Conservation (phyloP, 176 grass and related monocot species). For the Chrysopogon serrulatus region DNA sequence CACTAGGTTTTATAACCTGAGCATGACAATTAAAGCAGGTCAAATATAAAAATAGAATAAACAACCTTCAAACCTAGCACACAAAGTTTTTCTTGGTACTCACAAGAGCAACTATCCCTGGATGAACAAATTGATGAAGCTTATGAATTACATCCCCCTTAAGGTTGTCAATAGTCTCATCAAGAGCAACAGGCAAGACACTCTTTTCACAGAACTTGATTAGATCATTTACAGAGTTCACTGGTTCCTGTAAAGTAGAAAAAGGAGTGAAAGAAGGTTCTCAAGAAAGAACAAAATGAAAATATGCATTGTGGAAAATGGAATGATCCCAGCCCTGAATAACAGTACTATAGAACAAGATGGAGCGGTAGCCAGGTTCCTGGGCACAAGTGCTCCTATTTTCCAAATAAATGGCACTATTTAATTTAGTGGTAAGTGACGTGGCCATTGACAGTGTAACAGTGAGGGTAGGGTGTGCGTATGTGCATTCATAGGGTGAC, state of each 20-base stretch:
- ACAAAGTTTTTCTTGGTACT: constrained; percentile 34
- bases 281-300: constrained; percentile 30
- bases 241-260: constrained; percentile 77
- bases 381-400: background rate
- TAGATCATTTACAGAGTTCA: constrained; percentile 58
- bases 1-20: constrained; percentile 96
- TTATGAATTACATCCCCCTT: constrained; percentile 55
- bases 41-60: constrained; percentile 35
- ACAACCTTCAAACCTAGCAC: constrained; percentile 21
- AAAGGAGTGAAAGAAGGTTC: constrained; percentile 9
- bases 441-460: background rate
- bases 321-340: background rate
- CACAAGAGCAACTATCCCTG: constrained; percentile 91
- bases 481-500: too few relatives aligned
- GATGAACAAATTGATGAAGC: constrained; percentile 79
- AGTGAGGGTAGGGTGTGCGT: too few relatives aligned
- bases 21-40: constrained; percentile 26
- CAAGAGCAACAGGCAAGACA: constrained; percentile 81
- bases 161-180: constrained; percentile 90
- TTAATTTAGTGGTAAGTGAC: background rate
- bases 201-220: constrained; percentile 82
- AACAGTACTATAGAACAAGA: constrained; percentile 3
- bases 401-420: background rate
- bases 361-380: constrained; percentile 11
- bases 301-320: background rate